These are phyloP conservation scores for Paratinospora sagittata DNA, from an alignment of 164 flowering plant genomes.

Conservation along the genomic window DNA sequence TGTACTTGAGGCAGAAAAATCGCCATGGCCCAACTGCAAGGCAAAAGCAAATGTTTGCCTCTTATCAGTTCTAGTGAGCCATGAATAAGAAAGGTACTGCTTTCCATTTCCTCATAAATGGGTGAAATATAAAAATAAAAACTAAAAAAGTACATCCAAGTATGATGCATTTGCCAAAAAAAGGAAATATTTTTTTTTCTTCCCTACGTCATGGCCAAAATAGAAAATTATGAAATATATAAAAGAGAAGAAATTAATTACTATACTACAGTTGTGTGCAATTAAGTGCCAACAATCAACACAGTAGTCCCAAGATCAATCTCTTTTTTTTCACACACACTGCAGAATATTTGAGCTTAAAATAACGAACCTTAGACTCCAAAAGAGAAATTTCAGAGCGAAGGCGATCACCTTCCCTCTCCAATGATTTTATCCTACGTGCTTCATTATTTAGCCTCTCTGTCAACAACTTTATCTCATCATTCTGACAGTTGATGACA, in stretches of 20 bases:
- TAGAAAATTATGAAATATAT: background rate
- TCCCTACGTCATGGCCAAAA: background rate
- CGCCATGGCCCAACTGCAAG: constrained; percentile 90
- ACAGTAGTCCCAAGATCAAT: no score
- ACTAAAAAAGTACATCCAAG: background rate
- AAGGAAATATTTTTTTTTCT: background rate
- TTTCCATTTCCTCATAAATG: background rate
- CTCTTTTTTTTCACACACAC: background rate
- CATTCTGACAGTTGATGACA: constrained; percentile 42
- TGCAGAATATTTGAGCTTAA: background rate
- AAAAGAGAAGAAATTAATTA: background rate
- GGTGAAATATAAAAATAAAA: background rate
- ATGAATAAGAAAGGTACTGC: background rate
- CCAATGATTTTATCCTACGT: constrained; percentile 71
- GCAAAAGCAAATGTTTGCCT: constrained; percentile 8
- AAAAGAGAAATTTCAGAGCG: constrained; percentile 80
- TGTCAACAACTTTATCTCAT: constrained; percentile 61
- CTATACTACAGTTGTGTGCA: no score
- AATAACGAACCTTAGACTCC: constrained; percentile 78
- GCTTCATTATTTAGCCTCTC: constrained; percentile 71
- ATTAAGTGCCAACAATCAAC: no score
- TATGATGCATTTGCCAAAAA: no score
- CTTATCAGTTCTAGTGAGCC: background rate
- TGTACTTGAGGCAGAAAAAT: constrained; percentile 85
- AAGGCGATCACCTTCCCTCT: constrained; percentile 86